Conservation (phyloP, 768 basidiomycete genomes). For the Hygrocybe coccinea region DNA sequence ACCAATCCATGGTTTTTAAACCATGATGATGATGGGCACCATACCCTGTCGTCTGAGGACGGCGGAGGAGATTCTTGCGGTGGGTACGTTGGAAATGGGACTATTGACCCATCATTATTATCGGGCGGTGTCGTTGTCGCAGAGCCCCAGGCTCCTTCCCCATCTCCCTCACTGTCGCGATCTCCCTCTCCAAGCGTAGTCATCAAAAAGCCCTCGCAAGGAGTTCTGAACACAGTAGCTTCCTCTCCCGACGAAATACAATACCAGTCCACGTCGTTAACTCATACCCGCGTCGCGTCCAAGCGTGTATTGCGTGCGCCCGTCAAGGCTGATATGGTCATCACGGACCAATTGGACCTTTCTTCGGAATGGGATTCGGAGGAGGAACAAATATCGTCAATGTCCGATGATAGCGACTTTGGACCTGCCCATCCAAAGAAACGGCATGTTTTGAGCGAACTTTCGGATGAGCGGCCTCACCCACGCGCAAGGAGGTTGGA, state of each 20-base stretch:
- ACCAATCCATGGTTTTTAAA: constrained; percentile 22
- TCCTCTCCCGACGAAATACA: no score
- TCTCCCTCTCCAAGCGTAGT: background rate
- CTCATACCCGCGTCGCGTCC: background rate
- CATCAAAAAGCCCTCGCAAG: background rate
- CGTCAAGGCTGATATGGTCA: background rate
- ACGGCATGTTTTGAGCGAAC: no score
- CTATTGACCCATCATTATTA: constrained; percentile 5
- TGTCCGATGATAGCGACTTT: background rate
- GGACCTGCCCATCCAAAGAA: background rate
- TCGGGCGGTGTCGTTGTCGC: background rate
- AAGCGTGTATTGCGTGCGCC: background rate
- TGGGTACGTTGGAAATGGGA: background rate
- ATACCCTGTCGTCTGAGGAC: background rate
- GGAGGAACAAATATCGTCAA: background rate
- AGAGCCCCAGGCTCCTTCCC: background rate
- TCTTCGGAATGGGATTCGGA: background rate
- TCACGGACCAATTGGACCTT: background rate
- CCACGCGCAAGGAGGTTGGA: no score
- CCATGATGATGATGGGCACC: background rate
- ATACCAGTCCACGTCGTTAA: background rate
- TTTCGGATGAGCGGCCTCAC: no score
- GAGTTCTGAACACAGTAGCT: no score
- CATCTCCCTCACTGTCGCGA: background rate
- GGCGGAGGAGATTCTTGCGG: background rate